Evolutionary conservation across 2,329 filamentous ascomycete species (phyloP), one percentile per base, ranked within the genome.

Genomic region (Fonsecaea nubica): DNA sequence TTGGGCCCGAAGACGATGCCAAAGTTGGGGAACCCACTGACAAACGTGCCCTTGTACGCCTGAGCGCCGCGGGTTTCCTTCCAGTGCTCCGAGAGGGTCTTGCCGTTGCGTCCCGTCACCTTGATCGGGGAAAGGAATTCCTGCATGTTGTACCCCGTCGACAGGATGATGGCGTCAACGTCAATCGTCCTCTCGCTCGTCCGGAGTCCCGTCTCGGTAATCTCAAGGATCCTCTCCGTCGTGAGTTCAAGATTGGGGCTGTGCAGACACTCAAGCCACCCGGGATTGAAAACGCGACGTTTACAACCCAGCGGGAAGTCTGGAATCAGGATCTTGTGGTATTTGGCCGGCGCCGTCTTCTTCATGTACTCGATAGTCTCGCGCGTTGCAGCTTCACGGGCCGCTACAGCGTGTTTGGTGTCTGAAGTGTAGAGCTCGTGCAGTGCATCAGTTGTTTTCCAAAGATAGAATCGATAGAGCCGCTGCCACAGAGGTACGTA

Each of bases 301-400:
- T 89, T 90, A 76, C 87, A 89, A 0, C 87, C 86, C 13, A 89
- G 75, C 42, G 82, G 80, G 64, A 87, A 90, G 53, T 89, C 81
- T 0, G 88, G 88, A 0, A 86, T 86, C 32, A 90, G 75, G 3
- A 87, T 79, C 21, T 87, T 83, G 66, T 86, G 85, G 63, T 89
- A 90, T 74, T 87, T 85, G 58, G 82, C 77, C 0, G 88, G 88
- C 0, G 84, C 84, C 0, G 75, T 78, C 2, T 74, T 71, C 63
- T 79, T 81, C 80, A 87, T 83, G 48, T 82, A 76, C 9, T 72
- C 62, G 38, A 40, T 15, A 15, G 38, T 40, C 38, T 40, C 38
- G n/a, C 38, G 38, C 38, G 38, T 40, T n/a, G 38, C 38, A 40
- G 38, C 38, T 40, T 40, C 38, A 40, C 38, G 38, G 1, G 38